Conservation (phyloP, 441 rosid species). For the Metrosideros polymorpha region DNA sequence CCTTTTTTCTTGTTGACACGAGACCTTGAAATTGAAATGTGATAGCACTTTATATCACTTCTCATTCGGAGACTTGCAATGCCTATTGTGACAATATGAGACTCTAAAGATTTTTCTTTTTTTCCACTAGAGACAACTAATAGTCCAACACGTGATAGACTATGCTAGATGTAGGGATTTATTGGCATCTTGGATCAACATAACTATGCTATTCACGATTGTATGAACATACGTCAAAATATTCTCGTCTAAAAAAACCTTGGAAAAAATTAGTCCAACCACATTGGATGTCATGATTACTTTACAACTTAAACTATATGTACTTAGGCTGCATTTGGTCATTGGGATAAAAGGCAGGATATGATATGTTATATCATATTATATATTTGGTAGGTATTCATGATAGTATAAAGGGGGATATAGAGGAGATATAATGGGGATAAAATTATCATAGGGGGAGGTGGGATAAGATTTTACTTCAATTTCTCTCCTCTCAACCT, state of each 20-base stretch:
- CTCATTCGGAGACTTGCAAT: accelerated
- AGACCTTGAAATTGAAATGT: accelerated
- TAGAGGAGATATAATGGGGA: too few relatives aligned
- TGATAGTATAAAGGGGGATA: too few relatives aligned
- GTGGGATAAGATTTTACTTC: too few relatives aligned
- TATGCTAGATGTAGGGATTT: background rate
- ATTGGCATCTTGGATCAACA: background rate
- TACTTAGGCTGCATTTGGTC: too few relatives aligned
- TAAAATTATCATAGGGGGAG: too few relatives aligned
- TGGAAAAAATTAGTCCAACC: accelerated
- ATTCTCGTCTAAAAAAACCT: background rate
- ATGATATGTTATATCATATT: too few relatives aligned
- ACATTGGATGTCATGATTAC: accelerated
- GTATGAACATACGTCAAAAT: background rate
- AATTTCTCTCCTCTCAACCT: too few relatives aligned
- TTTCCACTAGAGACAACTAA: accelerated
- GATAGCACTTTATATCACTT: background rate
- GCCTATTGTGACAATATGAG: accelerated
- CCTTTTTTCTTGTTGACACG: background rate
- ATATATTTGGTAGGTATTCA: too few relatives aligned
- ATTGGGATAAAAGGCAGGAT: too few relatives aligned
- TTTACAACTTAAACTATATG: background rate
- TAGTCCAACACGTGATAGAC: accelerated
- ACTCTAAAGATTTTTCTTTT: background rate
- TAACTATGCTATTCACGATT: accelerated